Base-by-base conservation (phyloP, 169 alveolate species). In the Plasmodium billcollinsi region DNA sequence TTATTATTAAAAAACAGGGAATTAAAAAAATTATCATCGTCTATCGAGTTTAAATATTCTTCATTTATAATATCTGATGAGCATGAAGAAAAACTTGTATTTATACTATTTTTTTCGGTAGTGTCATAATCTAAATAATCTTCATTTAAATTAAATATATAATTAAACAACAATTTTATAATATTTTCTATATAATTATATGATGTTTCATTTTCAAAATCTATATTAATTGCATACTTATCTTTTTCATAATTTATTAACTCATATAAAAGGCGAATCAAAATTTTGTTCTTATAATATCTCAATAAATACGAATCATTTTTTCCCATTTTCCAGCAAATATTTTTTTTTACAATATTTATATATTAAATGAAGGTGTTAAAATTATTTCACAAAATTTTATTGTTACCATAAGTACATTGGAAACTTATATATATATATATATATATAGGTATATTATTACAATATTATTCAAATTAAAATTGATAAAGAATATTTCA, bases 1-100 rank as follows among this genome's bases (percentile, higher is more conserved):
- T 21, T 47, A 33, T 2, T 29, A 56, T 21, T 61, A n/a, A 52
- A 33, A 49, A 49, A 26, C 15, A 56, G 12, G 33, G 70, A 83
- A 43, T 69, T 5, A 24, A 69, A 56, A 33, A 73, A 45, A 52
- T 39, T 12, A 39, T 20, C 80, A 39, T 47, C 43, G 15, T 83
- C 91, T 26, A 62, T 49, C 4, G 83, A 67, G 59, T 83, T 56
- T 39, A 71, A 11, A 67, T 54, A 58, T 39, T 63, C 26, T 2
- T 83, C 91, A 50, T 73, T 83, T 54, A 70, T 69, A 3, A 15
- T 54, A 14, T 83, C 91, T 21, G 91, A 83, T 4, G 91, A 83
- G 9, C 91, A 69, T 47, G 85, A 62, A 62, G n/a, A 72, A 20
- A 11, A 18, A 56, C 50, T 67, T 7, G 2, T 73, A n/a, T 33